phyloP scores from a whole-genome alignment of 768 basidiomycete species.

The Pulveroboletus sp. region DNA sequence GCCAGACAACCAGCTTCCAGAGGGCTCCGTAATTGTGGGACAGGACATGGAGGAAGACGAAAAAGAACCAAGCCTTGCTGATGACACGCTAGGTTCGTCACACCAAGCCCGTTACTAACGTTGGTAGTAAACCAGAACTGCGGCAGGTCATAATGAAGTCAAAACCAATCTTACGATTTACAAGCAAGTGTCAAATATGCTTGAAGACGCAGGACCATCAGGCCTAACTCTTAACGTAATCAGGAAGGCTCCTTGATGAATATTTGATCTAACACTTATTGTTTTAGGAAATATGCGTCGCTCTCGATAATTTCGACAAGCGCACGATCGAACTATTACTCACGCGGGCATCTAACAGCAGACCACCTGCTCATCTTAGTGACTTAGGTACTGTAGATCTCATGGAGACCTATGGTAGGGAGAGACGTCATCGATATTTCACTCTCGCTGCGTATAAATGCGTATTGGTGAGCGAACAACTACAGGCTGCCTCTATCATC shows the following conservation, averaged over 20 bases:
- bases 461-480: slow-evolving; percentile 61
- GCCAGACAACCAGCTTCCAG: slow-evolving; percentile 35
- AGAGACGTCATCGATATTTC: slow-evolving; percentile 85
- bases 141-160: slow-evolving; percentile 38
- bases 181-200: slow-evolving; percentile 71
- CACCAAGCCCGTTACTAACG: neutral
- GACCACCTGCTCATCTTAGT: slow-evolving; percentile 66
- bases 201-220: slow-evolving; percentile 62
- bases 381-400: slow-evolving; percentile 69
- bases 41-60: slow-evolving; percentile 44
- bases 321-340: slow-evolving; percentile 84
- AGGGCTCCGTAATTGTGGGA: slow-evolving; percentile 34
- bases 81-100: slow-evolving; percentile 33
- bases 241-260: neutral
- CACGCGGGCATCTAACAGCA: slow-evolving; percentile 58
- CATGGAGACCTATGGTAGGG: slow-evolving; percentile 81
- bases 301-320: slow-evolving; percentile 70
- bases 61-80: slow-evolving; percentile 27
- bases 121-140: slow-evolving; percentile 1
- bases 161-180: slow-evolving; percentile 71
- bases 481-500: slow-evolving; percentile 49
- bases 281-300: slow-evolving; percentile 57
- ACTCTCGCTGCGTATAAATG: slow-evolving; percentile 66
- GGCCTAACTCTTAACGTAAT: slow-evolving; percentile 75
- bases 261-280: slow-evolving; percentile 6